Conservation (phyloP, 1,284 basidiomycete species). For the Mycosarcoma maydis region DNA sequence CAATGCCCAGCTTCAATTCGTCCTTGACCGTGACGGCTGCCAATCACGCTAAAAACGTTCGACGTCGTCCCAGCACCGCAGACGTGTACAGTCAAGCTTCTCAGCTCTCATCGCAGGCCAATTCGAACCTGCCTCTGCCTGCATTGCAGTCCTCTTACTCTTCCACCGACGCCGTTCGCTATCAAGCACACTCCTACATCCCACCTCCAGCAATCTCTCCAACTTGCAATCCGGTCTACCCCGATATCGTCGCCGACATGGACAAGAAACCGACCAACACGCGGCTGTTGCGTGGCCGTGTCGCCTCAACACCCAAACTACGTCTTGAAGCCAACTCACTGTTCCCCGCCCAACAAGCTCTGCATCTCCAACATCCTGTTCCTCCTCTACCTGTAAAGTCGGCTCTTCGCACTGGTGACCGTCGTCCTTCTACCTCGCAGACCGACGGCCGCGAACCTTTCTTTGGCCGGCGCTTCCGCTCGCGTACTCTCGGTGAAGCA, state of each 20-base stretch:
- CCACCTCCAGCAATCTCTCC: slow-evolving; percentile 2
- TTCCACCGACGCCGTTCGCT: slow-evolving; percentile 10
- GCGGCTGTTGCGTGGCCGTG: slow-evolving; percentile 28
- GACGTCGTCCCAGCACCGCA: slow-evolving; percentile 39
- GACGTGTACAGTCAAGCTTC: slow-evolving; percentile 34
- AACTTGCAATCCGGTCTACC: background rate
- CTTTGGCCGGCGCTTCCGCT: slow-evolving; percentile 47
- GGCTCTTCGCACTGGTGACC: background rate
- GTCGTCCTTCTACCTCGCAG: slow-evolving; percentile 40
- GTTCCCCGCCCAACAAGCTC: slow-evolving; percentile 10
- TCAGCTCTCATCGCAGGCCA: slow-evolving; percentile 10
- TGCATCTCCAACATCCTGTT: slow-evolving; percentile 16
- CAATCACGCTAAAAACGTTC: slow-evolving; percentile 1
- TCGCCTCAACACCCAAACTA: slow-evolving; percentile 45
- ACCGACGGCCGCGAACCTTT: slow-evolving; percentile 30
- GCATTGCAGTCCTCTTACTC: slow-evolving; percentile 1
- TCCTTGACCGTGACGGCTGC: slow-evolving; percentile 16
- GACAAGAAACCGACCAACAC: slow-evolving; percentile 2
- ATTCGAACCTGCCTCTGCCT: slow-evolving; percentile 1
- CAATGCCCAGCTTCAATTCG: slow-evolving; percentile 32
- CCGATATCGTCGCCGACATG: background rate
- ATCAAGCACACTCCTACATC: slow-evolving; percentile 26
- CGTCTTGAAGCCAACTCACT: slow-evolving; percentile 15
- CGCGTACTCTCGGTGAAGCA: slow-evolving; percentile 46
- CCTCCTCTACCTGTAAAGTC: slow-evolving; percentile 10